These are phyloP conservation scores for Aureobasidium sp. DNA, from an alignment of 2,329 filamentous ascomycete species.

Conservation along the genomic window DNA sequence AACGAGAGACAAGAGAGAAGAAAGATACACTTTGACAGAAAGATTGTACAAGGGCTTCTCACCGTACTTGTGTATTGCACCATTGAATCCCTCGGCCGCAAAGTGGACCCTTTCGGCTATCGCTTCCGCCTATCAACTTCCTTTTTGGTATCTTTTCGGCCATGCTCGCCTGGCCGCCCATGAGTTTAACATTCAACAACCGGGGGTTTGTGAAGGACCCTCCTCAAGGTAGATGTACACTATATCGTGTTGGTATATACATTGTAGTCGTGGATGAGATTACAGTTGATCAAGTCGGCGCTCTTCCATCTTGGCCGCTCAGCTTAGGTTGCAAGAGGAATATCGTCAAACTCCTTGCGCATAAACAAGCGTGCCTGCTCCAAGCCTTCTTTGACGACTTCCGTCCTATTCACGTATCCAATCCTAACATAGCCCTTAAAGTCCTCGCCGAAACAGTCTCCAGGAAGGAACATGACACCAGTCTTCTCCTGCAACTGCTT, in stretches of 20 bases:
- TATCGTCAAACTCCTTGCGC: slow-evolving; percentile 46
- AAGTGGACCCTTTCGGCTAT: background rate
- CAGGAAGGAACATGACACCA: slow-evolving; percentile 68
- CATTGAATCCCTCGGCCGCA: background rate
- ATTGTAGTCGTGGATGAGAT: background rate
- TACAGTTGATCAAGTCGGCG: background rate
- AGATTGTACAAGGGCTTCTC: background rate
- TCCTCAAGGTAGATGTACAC: background rate
- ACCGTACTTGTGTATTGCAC: background rate
- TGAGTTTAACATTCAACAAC: background rate
- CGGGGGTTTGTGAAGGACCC: background rate
- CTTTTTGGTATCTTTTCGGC: background rate
- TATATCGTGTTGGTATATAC: background rate
- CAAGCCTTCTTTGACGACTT: slow-evolving; percentile 59
- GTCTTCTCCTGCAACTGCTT: slow-evolving; percentile 57
- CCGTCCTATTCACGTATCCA: slow-evolving; percentile 65
- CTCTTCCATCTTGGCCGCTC: background rate
- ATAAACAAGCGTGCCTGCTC: slow-evolving; percentile 47
- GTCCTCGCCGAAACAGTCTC: slow-evolving; percentile 62
- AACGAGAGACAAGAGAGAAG: background rate
- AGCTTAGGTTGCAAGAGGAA: slow-evolving; percentile 26
- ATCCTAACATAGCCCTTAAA: slow-evolving; percentile 70
- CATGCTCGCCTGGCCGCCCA: background rate
- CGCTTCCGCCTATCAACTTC: slow-evolving; percentile 8
- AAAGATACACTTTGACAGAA: background rate